Base-by-base conservation (phyloP, 148 eudicot species). In the Agrostemma githago region DNA sequence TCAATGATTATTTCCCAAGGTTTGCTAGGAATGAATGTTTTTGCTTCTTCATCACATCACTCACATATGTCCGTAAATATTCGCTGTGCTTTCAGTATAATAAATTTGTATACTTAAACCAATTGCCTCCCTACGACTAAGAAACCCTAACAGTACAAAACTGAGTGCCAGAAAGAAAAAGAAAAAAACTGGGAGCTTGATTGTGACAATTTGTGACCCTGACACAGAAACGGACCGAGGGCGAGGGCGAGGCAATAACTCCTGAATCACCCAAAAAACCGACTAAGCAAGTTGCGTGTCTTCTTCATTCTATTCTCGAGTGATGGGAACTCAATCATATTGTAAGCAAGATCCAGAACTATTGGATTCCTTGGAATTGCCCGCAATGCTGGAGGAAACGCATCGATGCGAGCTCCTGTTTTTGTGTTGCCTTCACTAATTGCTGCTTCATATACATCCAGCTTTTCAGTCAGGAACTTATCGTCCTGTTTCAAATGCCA, bases 241-340 rank as follows among this genome's bases (percentile, higher is more conserved):
- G 34, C 34, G 34, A 26, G 34, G 34, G n/a, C 17, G 42, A 16
- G 6, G 34, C 34, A 70, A 14, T 61, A 26, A 34, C 72, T 37
- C 62, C 57, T 26, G 26, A n/a, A 48, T 83, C 77, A 95, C 79
- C 97, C 74, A 95, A 95, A 95, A 74, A 90, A 79, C 85, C 96
- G 80, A 78, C 90, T 84, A 5, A 91, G 72, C 72, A 92, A 84
- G 42, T 93, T 92, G 79, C 88, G 87, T 2, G 90, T 90, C 66
- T 90, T 90, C 91, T 90, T 95, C 90, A 85, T 86, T 84, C 92
- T 84, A 79, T 78, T 83, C 58, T 88, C 99, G 41, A 95, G 88
- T 10, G 99, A 83, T 17, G 97, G 99, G 87, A 90, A 95, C 8
- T 91, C 97, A 5, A 94, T 87, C 69, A 79, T 37, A 70, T 86